phyloP scores from a whole-genome alignment of 176 grass and related monocot species.

The Triticum urartu region DNA sequence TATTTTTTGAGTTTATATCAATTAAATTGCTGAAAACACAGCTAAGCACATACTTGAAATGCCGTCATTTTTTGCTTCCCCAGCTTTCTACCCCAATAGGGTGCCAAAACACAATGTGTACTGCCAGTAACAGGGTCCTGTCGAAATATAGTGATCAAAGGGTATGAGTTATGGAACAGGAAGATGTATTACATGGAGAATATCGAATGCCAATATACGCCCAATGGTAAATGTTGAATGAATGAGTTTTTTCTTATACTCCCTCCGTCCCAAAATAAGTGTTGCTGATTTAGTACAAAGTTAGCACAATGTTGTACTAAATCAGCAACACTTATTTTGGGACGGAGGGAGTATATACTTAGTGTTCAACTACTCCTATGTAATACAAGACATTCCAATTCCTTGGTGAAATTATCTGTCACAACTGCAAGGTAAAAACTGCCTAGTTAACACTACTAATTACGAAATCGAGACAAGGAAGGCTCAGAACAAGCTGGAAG shows the following conservation, averaged over 20 bases:
- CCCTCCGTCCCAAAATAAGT: too few species aligned
- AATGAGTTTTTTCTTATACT: background rate
- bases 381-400: background rate
- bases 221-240: background rate
- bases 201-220: background rate
- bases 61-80: conserved; percentile 57
- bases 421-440: background rate
- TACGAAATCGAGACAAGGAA: background rate
- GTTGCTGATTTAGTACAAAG: too few species aligned
- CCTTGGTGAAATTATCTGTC: background rate
- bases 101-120: conserved; percentile 63
- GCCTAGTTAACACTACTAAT: background rate
- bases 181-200: background rate
- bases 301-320: too few species aligned
- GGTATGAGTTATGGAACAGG: background rate
- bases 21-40: background rate
- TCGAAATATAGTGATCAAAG: background rate
- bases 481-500: background rate
- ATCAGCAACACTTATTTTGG: too few species aligned
- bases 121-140: conserved; percentile 83
- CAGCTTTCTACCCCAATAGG: conserved; percentile 72
- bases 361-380: background rate
- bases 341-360: background rate
- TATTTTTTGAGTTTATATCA: background rate
- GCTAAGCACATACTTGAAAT: conserved; percentile 51